Evolutionary conservation across 345 rosid species (phyloP), one percentile per base, ranked within the genome.

Genomic region (Pistacia vera): DNA sequence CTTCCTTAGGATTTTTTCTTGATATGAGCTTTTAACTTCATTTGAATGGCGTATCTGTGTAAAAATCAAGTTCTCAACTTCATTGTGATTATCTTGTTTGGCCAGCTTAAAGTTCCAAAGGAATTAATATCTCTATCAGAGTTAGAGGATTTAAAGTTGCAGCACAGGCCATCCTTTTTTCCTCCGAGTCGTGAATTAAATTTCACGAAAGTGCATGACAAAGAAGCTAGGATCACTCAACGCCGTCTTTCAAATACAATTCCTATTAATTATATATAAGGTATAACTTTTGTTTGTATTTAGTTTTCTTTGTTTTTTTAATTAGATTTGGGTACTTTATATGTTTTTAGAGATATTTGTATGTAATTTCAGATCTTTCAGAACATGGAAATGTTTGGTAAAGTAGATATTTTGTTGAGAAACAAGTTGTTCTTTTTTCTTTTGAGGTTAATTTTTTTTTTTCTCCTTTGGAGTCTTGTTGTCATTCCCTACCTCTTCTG

Each of bases 51-150:
- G 33, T 69, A 75, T 76, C 9, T 71, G 28, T 64, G 70, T 18
- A 61, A 76, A 75, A 66, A 14, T 66, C 63, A 56, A 58, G 52
- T 25, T 44, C 22, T 61, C 28, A 71, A 69, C 4, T 44, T 77
- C 48, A 25, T 70, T 30, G 33, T 1, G 46, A 80, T 71, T 66
- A 49, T 62, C 63, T 78, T 56, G 33, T 77, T 75, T 58, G 41
- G 89, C 84, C 93, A 96, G 99, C 94, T 97, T 67, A 98, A 97
- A 85, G 99, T 97, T 83, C 99, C 99, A 51, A 92, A 88, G 77
- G 99, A 90, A 78, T 79, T 97, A 81, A 83, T 97, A 73, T 87
- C 98, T 76, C 77, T 88, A 36, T 69, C 78, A 72, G 86, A 92
- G 82, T 85, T 97, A 73, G 83, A 92, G 85, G 93, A 87, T 81